A percentile compares a stretch with the other conserved stretches of the same genome.
These are phyloP conservation scores for Calamus simplicifolius DNA, from an alignment of 176 grass and related monocot species.

Conservation along the genomic window DNA sequence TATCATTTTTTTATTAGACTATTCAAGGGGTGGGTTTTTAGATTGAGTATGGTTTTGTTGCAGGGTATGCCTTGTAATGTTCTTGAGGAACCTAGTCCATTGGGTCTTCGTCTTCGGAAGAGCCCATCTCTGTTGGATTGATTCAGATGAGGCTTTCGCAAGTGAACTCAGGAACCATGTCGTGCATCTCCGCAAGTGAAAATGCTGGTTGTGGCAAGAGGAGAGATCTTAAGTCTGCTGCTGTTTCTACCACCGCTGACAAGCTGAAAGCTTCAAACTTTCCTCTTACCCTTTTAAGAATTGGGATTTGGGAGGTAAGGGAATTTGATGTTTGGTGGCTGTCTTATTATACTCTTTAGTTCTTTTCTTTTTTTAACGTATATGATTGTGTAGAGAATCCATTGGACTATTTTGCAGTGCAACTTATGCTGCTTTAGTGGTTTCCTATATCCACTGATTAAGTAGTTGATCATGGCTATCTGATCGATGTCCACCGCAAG, in stretches of 20 bases:
- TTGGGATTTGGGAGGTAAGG: conserved; percentile 82
- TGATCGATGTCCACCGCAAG: too few species aligned
- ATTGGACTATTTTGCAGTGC: too few species aligned
- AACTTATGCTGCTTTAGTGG: too few species aligned
- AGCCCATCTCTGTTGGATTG: conserved; percentile 55
- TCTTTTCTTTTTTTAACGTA: not conserved
- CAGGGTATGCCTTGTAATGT: conserved; percentile 52
- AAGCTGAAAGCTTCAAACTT: conserved; percentile 84
- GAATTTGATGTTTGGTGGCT: conserved; percentile 1
- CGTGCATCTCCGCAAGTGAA: conserved; percentile 4
- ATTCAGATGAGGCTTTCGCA: conserved; percentile 45
- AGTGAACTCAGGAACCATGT: conserved; percentile 23
- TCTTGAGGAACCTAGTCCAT: conserved; percentile 46
- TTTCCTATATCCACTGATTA: too few species aligned
- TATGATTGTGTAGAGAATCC: too few species aligned
- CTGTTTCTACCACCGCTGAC: conserved; percentile 17
- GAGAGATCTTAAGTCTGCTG: conserved; percentile 21
- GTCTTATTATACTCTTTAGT: not conserved
- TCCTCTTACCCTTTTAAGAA: conserved; percentile 48
- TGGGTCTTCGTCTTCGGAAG: conserved; percentile 64
- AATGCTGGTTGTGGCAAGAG: conserved; percentile 25
- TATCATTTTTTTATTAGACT: not conserved
- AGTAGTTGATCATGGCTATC: too few species aligned
- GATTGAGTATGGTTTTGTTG: conserved; percentile 11
- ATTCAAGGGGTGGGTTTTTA: too few species aligned